Conservation (phyloP, 164 flowering plant species). For the Dillenia suffruticosa region DNA sequence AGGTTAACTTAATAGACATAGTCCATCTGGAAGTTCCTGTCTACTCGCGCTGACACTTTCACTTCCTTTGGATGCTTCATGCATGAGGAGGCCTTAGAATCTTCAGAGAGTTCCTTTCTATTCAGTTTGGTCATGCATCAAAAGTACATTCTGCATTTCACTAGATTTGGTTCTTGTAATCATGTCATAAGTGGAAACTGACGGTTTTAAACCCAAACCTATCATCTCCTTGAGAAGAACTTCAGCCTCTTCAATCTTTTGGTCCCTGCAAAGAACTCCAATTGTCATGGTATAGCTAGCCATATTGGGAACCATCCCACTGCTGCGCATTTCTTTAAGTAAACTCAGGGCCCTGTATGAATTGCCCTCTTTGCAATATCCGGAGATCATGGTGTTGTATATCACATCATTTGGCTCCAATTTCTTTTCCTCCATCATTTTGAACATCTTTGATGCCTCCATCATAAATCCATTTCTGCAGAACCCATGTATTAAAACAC, state of each 20-base stretch:
- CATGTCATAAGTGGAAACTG: constrained; percentile 28
- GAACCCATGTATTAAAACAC: constrained; percentile 59
- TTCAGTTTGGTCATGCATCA: background rate
- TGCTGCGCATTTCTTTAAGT: constrained; percentile 51
- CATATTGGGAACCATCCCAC: constrained; percentile 55
- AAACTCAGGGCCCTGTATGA: constrained; percentile 61
- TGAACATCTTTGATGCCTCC: constrained; percentile 63
- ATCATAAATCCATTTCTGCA: constrained; percentile 61
- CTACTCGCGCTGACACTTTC: too few relatives aligned
- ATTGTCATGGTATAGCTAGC: constrained; percentile 55
- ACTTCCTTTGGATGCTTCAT: too few relatives aligned
- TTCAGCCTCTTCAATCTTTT: constrained; percentile 58
- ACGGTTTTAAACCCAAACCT: constrained; percentile 37
- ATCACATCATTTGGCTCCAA: constrained; percentile 63
- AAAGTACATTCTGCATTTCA: background rate
- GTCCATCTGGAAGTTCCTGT: too few relatives aligned
- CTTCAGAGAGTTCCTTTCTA: too few relatives aligned
- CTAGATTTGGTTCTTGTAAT: constrained; percentile 34
- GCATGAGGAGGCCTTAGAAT: too few relatives aligned
- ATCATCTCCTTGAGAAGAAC: constrained; percentile 42
- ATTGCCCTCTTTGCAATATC: constrained; percentile 69
- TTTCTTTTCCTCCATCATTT: constrained; percentile 33
- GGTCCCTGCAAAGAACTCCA: constrained; percentile 55
- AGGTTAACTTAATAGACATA: too few relatives aligned
- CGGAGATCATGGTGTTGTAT: constrained; percentile 57